A percentile compares a stretch with the other conserved stretches of the same genome.
These are phyloP conservation scores for Rhodotorula sp. DNA, from an alignment of 1,284 basidiomycete species.

Conservation along the genomic window DNA sequence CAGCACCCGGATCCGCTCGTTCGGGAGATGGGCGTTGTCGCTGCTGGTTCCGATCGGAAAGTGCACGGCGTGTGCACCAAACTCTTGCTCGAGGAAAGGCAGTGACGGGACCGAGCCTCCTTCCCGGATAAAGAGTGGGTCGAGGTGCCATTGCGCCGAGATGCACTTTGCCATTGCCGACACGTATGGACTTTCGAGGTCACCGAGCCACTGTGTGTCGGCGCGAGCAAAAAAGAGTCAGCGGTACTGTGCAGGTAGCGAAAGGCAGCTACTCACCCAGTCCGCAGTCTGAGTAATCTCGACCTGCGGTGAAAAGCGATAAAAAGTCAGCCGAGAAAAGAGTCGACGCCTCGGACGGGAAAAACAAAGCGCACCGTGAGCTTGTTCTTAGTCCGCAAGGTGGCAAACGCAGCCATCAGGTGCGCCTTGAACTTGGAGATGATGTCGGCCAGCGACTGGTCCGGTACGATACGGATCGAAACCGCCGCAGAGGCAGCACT, in stretches of 20 bases:
- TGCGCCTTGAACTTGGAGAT: slow-evolving; percentile 63
- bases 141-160: slow-evolving; percentile 47
- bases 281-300: slow-evolving; percentile 79
- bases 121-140: slow-evolving; percentile 85
- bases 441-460: slow-evolving; percentile 77
- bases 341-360: neutral
- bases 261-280: slow-evolving; percentile 54
- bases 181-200: slow-evolving; percentile 67
- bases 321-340: neutral
- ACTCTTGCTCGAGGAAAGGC: slow-evolving; percentile 87
- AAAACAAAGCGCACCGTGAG: slow-evolving; percentile 58
- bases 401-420: slow-evolving; percentile 63
- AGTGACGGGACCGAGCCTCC: slow-evolving; percentile 64
- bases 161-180: slow-evolving; percentile 34
- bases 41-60: slow-evolving; percentile 74
- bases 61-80: slow-evolving; percentile 70
- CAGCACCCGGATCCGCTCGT: slow-evolving; percentile 53
- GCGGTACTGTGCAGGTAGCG: neutral
- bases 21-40: slow-evolving; percentile 51
- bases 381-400: slow-evolving; percentile 66
- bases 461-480: slow-evolving; percentile 81
- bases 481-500: slow-evolving; percentile 69
- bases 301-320: slow-evolving; percentile 56
- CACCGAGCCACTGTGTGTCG: slow-evolving; percentile 69
- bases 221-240: neutral